A percentile compares a stretch with the other conserved stretches of the same genome.
phyloP scores from a whole-genome alignment of 352 stramenopile species.

The Elongisporangium prolatum region DNA sequence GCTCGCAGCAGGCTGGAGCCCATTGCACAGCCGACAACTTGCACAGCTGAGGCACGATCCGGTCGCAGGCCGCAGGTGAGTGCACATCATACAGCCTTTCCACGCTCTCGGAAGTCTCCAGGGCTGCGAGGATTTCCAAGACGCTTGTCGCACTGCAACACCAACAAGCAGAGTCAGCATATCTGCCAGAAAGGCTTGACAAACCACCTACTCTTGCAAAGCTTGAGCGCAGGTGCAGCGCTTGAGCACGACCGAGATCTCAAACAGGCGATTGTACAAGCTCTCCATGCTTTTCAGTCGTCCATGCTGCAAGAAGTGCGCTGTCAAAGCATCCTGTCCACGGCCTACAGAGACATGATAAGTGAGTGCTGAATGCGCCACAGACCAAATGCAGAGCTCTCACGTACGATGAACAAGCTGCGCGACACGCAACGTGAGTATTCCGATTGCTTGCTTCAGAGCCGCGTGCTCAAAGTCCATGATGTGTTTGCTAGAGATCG shows the following conservation, averaged over 20 bases:
- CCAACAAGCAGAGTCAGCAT: background rate
- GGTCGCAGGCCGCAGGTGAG: conserved; percentile 19
- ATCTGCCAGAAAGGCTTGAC: background rate
- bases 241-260: conserved; percentile 27
- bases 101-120: conserved; percentile 15
- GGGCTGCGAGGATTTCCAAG: conserved; percentile 18
- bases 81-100: conserved; percentile 27
- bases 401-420: conserved; percentile 45
- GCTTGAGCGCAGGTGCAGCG: conserved; percentile 14
- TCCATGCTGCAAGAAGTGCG: conserved; percentile 47
- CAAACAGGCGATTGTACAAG: conserved; percentile 38
- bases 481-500: conserved; percentile 28
- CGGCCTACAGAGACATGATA: conserved; percentile 19
- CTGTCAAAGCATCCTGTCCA: conserved; percentile 38
- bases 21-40: conserved; percentile 31
- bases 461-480: conserved; percentile 35
- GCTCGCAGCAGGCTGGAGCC: conserved; percentile 17
- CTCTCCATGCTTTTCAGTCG: conserved; percentile 34
- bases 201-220: background rate
- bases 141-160: conserved; percentile 17
- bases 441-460: conserved; percentile 25
- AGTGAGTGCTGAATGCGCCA: background rate
- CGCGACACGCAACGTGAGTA: conserved; percentile 26
- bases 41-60: conserved; percentile 12
- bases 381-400: background rate